Conservation (phyloP, 768 basidiomycete species). For the Leccinum truebloodii region DNA sequence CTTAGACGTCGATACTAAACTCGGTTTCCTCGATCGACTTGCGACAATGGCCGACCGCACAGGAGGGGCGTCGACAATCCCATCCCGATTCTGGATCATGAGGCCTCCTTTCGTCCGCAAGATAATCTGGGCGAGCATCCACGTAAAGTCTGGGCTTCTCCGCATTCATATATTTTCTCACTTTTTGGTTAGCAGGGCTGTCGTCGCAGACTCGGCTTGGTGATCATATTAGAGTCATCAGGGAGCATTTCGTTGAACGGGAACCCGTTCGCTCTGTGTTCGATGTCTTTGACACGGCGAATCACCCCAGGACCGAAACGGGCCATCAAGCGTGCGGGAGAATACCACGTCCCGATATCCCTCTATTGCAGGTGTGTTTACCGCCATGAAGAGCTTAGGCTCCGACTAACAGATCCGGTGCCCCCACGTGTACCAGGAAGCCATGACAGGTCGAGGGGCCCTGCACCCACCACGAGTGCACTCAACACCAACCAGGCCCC, state of each 20-base stretch:
- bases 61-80: conserved; percentile 10
- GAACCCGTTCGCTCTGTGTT: conserved; percentile 29
- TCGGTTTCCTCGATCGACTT: conserved; percentile 54
- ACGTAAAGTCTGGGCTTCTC: neutral
- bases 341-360: conserved; percentile 11
- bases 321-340: conserved; percentile 16
- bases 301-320: conserved; percentile 19
- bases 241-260: conserved; percentile 24
- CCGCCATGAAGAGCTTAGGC: neutral
- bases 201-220: conserved; percentile 9
- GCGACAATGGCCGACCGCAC: conserved; percentile 12
- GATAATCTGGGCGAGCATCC: conserved; percentile 8
- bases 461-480: conserved; percentile 12
- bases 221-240: conserved; percentile 21
- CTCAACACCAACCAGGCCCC: conserved; percentile 5
- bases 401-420: conserved; percentile 16
- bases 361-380: conserved; percentile 15
- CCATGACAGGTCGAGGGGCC: conserved; percentile 18
- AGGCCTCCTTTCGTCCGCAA: conserved; percentile 5
- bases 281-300: conserved; percentile 29
- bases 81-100: conserved; percentile 5
- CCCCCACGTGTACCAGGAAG: conserved; percentile 14
- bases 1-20: conserved; percentile 56
- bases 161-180: neutral
- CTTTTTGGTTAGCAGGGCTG: neutral